These are phyloP conservation scores for Naganishia sp. DNA, from an alignment of 1,284 basidiomycete genomes.

Conservation along the genomic window DNA sequence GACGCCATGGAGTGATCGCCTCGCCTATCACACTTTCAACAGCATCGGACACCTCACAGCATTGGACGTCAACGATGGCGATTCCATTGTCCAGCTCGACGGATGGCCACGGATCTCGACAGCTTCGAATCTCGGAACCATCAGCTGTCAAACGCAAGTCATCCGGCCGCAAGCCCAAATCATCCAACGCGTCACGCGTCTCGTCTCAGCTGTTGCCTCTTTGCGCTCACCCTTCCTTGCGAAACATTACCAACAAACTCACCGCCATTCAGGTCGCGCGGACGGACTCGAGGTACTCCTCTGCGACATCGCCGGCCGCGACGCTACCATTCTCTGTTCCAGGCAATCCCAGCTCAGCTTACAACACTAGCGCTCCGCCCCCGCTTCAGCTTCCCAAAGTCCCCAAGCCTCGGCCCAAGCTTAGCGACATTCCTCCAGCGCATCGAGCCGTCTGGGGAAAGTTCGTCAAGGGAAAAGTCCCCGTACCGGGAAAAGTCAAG, in stretches of 20 bases:
- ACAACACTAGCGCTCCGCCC: slow-evolving; percentile 1
- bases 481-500: slow-evolving; percentile 24
- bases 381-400: slow-evolving; percentile 15
- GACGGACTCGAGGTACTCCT: slow-evolving; percentile 16
- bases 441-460: slow-evolving; percentile 27
- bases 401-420: slow-evolving; percentile 22
- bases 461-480: slow-evolving; percentile 25
- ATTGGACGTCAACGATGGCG: slow-evolving; percentile 6
- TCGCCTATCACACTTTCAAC: no score
- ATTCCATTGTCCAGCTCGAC: slow-evolving; percentile 1
- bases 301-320: not conserved
- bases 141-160: slow-evolving; percentile 13
- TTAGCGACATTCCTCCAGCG: slow-evolving; percentile 23
- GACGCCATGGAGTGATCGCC: no score
- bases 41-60: no score
- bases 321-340: not conserved
- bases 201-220: slow-evolving; percentile 12
- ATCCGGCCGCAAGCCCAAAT: slow-evolving; percentile 10
- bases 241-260: slow-evolving; percentile 14
- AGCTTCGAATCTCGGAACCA: slow-evolving; percentile 23
- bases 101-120: not conserved
- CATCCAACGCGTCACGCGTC: not conserved
- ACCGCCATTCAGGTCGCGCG: slow-evolving; percentile 18
- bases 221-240: slow-evolving; percentile 17
- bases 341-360: not conserved